Evolutionary conservation across 1,139 yeast genomes (phyloP).

Genomic region (Maudiozyma humilis): DNA sequence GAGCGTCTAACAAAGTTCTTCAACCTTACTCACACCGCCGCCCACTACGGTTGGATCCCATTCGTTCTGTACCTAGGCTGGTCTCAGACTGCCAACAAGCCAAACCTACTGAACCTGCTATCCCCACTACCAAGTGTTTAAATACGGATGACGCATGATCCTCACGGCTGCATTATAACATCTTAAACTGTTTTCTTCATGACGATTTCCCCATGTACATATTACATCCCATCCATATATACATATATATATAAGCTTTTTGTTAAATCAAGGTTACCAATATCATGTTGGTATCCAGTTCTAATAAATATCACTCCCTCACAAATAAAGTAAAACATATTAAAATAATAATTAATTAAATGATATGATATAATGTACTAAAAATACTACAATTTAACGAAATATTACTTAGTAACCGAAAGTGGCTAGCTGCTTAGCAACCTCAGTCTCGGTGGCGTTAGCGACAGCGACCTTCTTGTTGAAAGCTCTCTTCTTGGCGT

Average conservation of each 20-base stretch:
- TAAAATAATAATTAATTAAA: constrained; percentile 9
- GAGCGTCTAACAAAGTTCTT: constrained; percentile 81
- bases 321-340: constrained; percentile 4
- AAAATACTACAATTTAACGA: constrained; percentile 8
- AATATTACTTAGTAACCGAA: constrained; percentile 61
- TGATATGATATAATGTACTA: constrained; percentile 10
- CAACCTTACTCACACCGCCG: constrained; percentile 76
- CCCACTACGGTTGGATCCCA: constrained; percentile 96
- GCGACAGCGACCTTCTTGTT: constrained; percentile 87
- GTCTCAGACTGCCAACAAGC: constrained; percentile 79
- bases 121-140: constrained; percentile 63
- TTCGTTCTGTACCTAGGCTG: constrained; percentile 89
- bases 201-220: constrained; percentile 12
- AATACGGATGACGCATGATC: constrained; percentile 7
- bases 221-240: constrained; percentile 3
- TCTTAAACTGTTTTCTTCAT: background rate
- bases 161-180: background rate
- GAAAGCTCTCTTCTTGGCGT: constrained; percentile 96
- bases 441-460: constrained; percentile 71
- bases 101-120: constrained; percentile 52
- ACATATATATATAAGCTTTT: background rate
- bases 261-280: too few species aligned
- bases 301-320: background rate
- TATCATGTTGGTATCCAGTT: too few species aligned
- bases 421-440: constrained; percentile 73